Conservation (phyloP, 257 asterid genomes). For the Jasminum sambac region DNA sequence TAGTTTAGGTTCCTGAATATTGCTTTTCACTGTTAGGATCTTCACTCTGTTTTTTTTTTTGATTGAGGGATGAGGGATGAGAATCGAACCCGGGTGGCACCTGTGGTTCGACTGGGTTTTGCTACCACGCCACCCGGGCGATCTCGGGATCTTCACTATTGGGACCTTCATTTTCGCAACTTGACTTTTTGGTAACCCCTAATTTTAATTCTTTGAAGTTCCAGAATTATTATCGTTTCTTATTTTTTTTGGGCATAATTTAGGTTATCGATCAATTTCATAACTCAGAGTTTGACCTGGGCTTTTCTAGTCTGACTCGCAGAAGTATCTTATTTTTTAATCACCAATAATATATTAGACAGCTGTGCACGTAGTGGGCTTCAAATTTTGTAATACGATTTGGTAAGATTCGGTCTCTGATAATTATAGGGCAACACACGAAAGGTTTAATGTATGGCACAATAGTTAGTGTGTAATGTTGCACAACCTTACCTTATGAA, state of each 20-base stretch:
- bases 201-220: background rate
- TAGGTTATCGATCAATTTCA: background rate
- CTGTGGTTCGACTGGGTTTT: no score
- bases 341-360: background rate
- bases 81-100: no score
- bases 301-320: background rate
- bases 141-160: no score
- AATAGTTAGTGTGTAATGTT: background rate
- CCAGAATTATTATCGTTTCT: background rate
- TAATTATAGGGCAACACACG: background rate
- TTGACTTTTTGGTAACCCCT: no score
- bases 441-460: background rate
- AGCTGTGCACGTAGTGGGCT: background rate
- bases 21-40: no score
- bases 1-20: no score
- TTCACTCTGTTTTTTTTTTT: no score
- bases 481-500: background rate
- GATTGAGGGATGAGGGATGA: no score
- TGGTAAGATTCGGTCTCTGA: background rate
- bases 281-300: background rate
- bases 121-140: no score
- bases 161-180: no score
- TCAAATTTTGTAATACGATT: background rate
- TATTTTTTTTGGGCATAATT: background rate
- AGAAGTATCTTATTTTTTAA: background rate